Percentiles rank a stretch among this genome's conserved stretches.
Evolutionary conservation across 1,284 basidiomycete species (phyloP).

Genomic region (Austroboletus novae-zelandiae): DNA sequence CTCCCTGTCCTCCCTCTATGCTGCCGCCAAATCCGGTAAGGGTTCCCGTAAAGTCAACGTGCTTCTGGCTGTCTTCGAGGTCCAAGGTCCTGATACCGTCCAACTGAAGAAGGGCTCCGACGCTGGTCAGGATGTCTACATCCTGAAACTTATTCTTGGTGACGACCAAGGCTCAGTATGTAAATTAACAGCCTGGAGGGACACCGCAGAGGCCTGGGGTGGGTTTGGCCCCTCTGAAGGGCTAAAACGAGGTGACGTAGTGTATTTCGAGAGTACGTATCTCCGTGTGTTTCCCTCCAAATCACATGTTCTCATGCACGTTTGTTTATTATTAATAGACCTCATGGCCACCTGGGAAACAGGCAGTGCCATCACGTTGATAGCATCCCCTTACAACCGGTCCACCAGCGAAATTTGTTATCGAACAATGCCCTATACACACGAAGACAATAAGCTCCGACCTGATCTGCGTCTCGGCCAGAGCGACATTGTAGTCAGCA

Average conservation of each 20-base stretch:
- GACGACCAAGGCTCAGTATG: conserved; percentile 64
- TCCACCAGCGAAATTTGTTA: conserved; percentile 68
- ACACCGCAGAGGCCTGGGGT: conserved; percentile 69
- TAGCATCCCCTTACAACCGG: conserved; percentile 61
- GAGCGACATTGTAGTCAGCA: conserved; percentile 65
- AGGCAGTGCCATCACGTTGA: conserved; percentile 44
- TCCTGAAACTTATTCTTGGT: conserved; percentile 66
- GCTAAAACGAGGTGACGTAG: conserved; percentile 66
- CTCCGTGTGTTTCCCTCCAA: conserved; percentile 2
- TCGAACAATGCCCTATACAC: conserved; percentile 64
- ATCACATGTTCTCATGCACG: conserved; percentile 20
- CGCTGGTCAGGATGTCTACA: conserved; percentile 60
- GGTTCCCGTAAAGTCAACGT: conserved; percentile 48
- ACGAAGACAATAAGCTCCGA: conserved; percentile 57
- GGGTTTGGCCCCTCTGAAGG: conserved; percentile 39
- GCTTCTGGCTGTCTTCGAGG: conserved; percentile 64
- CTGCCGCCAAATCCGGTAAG: conserved; percentile 20
- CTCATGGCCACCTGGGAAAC: conserved; percentile 46
- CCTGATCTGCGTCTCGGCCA: conserved; percentile 69
- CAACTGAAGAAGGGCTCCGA: conserved; percentile 62
- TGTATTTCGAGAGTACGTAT: conserved; percentile 63
- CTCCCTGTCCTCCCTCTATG: conserved; percentile 41
- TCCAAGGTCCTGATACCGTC: conserved; percentile 69
- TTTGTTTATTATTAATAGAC: conserved; percentile 38
- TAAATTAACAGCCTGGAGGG: conserved; percentile 73